Percentiles rank a stretch among this genome's conserved stretches.
Conservation (phyloP, 768 basidiomycete species). For the Hemileccinum rubropunctum region DNA sequence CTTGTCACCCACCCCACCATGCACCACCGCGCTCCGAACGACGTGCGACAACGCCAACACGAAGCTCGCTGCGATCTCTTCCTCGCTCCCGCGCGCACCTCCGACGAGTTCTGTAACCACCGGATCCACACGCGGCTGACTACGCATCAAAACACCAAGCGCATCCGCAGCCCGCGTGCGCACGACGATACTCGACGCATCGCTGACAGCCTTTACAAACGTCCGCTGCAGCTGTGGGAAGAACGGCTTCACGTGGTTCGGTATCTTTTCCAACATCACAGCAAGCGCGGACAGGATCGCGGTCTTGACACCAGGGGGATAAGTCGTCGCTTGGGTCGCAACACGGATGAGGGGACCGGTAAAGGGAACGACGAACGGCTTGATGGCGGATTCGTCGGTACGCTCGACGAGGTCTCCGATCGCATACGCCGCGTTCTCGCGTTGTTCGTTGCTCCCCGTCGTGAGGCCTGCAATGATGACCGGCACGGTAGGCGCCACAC, state of each 20-base stretch:
- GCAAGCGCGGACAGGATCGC: conserved; percentile 86
- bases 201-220: conserved; percentile 90
- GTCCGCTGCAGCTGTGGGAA: conserved; percentile 97
- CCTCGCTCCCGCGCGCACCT: conserved; percentile 60
- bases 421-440: conserved; percentile 93
- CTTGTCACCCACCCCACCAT: conserved; percentile 73
- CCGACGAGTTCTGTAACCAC: conserved; percentile 86
- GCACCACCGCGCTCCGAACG: conserved; percentile 52
- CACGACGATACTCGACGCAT: conserved; percentile 73
- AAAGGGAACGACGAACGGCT: conserved; percentile 92
- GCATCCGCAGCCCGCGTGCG: conserved; percentile 81
- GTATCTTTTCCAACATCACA: conserved; percentile 82
- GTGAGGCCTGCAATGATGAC: conserved; percentile 92
- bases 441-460: conserved; percentile 90
- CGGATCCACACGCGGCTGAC: conserved; percentile 88
- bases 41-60: conserved; percentile 77
- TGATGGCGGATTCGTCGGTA: conserved; percentile 82
- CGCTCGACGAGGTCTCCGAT: conserved; percentile 94
- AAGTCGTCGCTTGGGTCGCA: conserved; percentile 83
- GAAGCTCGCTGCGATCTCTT: conserved; percentile 70
- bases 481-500: conserved; percentile 78
- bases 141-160: conserved; percentile 86
- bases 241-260: conserved; percentile 92
- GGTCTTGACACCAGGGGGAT: conserved; percentile 90
- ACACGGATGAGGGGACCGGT: conserved; percentile 96